Conservation (phyloP, 1,284 basidiomycete genomes). For the Kwoniella shivajii region DNA sequence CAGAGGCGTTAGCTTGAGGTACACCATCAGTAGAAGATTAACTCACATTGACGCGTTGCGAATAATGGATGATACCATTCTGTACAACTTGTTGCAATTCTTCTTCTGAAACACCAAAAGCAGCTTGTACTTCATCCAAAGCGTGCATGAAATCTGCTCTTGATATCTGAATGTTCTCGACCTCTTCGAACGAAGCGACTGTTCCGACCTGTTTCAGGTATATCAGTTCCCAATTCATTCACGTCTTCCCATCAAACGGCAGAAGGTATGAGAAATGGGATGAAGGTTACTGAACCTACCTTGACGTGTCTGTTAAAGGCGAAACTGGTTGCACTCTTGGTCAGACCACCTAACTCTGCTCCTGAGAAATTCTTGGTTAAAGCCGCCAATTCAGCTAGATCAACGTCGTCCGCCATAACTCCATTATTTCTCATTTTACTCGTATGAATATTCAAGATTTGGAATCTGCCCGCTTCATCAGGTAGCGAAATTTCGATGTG, state of each 20-base stretch:
- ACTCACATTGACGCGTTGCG: conserved; percentile 62
- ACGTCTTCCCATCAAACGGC: too few relatives aligned
- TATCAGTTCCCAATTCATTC: too few relatives aligned
- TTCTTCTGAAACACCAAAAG: conserved; percentile 97
- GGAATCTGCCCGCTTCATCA: conserved; percentile 87
- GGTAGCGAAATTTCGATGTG: conserved; percentile 99
- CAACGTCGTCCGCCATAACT: conserved; percentile 87
- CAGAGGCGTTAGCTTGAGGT: not conserved
- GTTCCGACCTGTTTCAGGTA: conserved; percentile 69
- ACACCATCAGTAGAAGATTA: not conserved
- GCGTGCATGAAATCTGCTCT: conserved; percentile 87
- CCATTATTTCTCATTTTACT: conserved; percentile 88
- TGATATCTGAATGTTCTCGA: conserved; percentile 90
- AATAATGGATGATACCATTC: conserved; percentile 97
- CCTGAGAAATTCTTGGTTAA: conserved; percentile 97
- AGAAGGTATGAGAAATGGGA: too few relatives aligned
- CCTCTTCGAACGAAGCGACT: conserved; percentile 94
- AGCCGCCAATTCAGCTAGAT: conserved; percentile 78
- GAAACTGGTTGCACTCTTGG: conserved; percentile 97
- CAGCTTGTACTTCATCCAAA: conserved; percentile 92
- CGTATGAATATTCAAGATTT: conserved; percentile 96
- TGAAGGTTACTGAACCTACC: conserved; percentile 52
- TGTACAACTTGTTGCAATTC: conserved; percentile 91
- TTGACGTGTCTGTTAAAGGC: conserved; percentile 98
- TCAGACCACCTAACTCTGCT: conserved; percentile 92